Evolutionary conservation across 2,329 filamentous ascomycete genomes (phyloP), one percentile per base, ranked within the genome.

Genomic region (Pseudogymnoascus sp.): DNA sequence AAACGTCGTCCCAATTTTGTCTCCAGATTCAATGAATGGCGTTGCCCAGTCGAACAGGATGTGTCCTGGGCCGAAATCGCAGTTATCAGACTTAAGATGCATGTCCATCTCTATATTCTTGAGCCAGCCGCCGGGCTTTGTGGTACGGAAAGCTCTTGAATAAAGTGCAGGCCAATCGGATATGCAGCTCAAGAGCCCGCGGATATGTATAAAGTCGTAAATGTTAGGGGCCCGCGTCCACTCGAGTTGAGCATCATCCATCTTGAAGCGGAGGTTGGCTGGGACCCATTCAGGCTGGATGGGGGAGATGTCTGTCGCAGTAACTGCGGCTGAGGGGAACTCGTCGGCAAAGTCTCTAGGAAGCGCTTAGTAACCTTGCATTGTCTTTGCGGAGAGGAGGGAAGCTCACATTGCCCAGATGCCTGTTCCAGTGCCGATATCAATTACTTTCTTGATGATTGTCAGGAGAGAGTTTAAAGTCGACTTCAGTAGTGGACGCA

Each of bases 191-290:
- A 67, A 64, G 3, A 71, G 58, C 40, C 68, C 63, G 3, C 66
- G 63, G 4, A 66, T 63, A 33, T 71, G 68, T 41, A 71, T 66
- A 35, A 68, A 68, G 44, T 69, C 68, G 60, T 69, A 68, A 31
- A 62, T 59, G 8, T 62, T 61, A 10, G 60, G 63, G 21, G 62
- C 60, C 61, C 24, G 26, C 66, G 63, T 66, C 66, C 66, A 69
- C 1, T 50, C 26, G 1, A 61, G 33, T 17, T 66, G 66, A 5
- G 65, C 79, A 67, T 88, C 85, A 68, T 88, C 85, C 47, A 88
- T 79, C 57, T 85, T 78, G 66, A 88, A 88, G 58, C 79, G 76
- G 64, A 84, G 81, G 65, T 88, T 88, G 39, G 77, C 74, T 1
- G 83, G 83, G 7, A 85, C 78, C 69, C 79, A 79, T 6, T 74